Evolutionary conservation across 176 grass and related monocot species (phyloP), one percentile per base, ranked within the genome.

Genomic region (Aegilops longissima): DNA sequence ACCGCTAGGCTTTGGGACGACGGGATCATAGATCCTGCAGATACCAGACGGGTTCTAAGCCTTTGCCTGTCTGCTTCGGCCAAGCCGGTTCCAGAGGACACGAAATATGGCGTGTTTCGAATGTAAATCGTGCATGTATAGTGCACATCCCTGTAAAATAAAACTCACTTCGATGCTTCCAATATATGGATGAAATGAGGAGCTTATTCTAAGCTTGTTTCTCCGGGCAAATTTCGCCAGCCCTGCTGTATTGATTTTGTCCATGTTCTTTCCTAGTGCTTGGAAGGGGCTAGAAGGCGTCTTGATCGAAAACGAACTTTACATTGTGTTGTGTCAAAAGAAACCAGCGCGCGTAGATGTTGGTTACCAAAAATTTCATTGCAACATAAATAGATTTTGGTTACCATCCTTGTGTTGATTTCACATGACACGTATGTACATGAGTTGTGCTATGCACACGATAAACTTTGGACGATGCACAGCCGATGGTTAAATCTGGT

Each of bases 1-100:
- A 98, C 93, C 1, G 93, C 96, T 23, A 92, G 96, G 63, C 92
- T 98, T 23, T 98, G 96, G 96, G 96, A 98, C 80, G 96, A 98
- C 13, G 96, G 96, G 59, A 94, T 96, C 58, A 98, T 98, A 35
- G 92, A 98, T 30, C 96, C 96, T 3, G 92, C 92, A 0, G 93
- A 98, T 79, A 98, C 92, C 34, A 90, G 96, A 36, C 90, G 92
- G 84, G 83, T 98, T 79, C 70, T 98, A 11, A 92, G 96, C 87
- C 90, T 98, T 10, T 98, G 96, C 70, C 92, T 98, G 35, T 94
- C 96, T 59, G 92, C 96, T 76, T 68, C 93, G 6, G 71, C 86
- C n/a, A 96, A 96, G 73, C 82, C 90, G 17, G 81, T 67, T 77
- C 94, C 79, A 0, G 93, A 94, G 83, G 90, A 94, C 5, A 98